phyloP scores from a whole-genome alignment of 176 grass and related monocot species.

The Hordeum vulgare region MorexV3_pseudomolecules_assembly NC_058523.1:163081579-163082078 shows the following conservation, averaged over 20 bases:
- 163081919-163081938: constrained; percentile 36
- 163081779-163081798: constrained; percentile 81
- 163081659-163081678: not conserved
- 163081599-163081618: not conserved
- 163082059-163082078: not conserved
- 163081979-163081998: not conserved
- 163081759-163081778: constrained; percentile 40
- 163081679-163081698: not conserved
- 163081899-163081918: constrained; percentile 27
- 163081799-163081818: constrained; percentile 62
- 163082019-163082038: constrained; percentile 36
- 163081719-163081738: constrained; percentile 60
- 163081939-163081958: not conserved
- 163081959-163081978: not conserved
- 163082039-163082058: constrained; percentile 46
- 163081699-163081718: constrained; percentile 24
- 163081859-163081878: not conserved
- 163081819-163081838: constrained; percentile 37
- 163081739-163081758: constrained; percentile 61
- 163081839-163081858: constrained; percentile 10
- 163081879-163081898: not conserved
- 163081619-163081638: not conserved
- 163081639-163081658: constrained; percentile 19
- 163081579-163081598: not conserved
- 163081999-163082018: not conserved